Evolutionary conservation across 208 protist genomes (phyloP), one percentile per base, ranked within the genome.

Genomic region (Leptomonas seymouri): DNA sequence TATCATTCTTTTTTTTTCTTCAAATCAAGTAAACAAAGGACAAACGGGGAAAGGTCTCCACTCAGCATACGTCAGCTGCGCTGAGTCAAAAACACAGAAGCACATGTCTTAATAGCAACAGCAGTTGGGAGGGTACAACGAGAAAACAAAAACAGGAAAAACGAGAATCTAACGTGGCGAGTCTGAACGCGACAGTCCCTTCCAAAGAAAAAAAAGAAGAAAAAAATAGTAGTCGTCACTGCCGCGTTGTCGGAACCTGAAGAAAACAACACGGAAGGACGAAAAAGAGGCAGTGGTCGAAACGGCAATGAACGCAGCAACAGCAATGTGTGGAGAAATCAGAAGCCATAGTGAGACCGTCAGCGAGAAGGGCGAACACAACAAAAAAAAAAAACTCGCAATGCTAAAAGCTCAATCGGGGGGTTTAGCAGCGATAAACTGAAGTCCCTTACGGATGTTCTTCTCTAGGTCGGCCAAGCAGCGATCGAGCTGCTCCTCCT

Each of bases 361-460:
- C n/a, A n/a, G n/a, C n/a, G n/a, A 27, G n/a, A 46, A 31, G 23
- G 21, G 16, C 6, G 21, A 28, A 28, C 9, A 53, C n/a, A 12
- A 12, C 8, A 14, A 18, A 8, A 56, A 56, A 56, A 31, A 69
- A 68, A 42, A 36, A 31, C 42, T 6, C n/a, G n/a, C 55, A 48
- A 59, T 2, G 53, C 18, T 23, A 25, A 66, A 59, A 11, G 59
- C 39, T 39, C 27, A 53, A 21, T 67, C 53, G 23, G 50, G 9
- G 5, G 61, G 21, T 16, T 65, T 69, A 31, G 28, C 50, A 18
- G 6, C 42, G 45, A 53, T 79, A 58, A 87, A 95, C 31, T 87
- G 75, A 16, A 91, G n/a, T n/a, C 90, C 94, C 74, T 95, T 96
- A 15, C 78, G 60, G 31, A 97, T 96, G 73, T 95, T 96, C 56